Percentiles rank a stretch among this genome's conserved stretches.
Evolutionary conservation across 73 alveolate species (phyloP).

Genomic region (Stentor roeselii): DNA sequence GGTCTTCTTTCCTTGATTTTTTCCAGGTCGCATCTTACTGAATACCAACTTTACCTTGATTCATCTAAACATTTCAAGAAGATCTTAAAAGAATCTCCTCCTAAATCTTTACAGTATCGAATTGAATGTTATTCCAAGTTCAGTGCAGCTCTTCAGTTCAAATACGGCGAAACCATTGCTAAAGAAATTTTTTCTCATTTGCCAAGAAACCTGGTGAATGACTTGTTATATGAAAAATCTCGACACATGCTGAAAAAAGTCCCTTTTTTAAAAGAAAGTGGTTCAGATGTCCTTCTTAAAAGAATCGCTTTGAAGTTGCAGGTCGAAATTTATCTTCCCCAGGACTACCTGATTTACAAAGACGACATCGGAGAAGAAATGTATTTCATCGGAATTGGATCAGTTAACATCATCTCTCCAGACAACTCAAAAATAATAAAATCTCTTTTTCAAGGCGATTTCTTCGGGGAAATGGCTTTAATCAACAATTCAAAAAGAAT

Average conservation of each 20-base stretch:
- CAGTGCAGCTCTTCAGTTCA: neutral
- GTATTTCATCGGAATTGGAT: constrained; percentile 62
- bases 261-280: constrained; percentile 3
- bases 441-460: constrained; percentile 38
- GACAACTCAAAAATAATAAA: constrained; percentile 48
- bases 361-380: constrained; percentile 67
- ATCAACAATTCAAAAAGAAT: constrained; percentile 41
- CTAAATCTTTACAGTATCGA: neutral
- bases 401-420: constrained; percentile 42
- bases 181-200: neutral
- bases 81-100: neutral
- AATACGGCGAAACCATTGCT: neutral
- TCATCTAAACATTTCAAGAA: no score
- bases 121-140: neutral
- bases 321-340: constrained; percentile 48
- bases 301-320: constrained; percentile 24
- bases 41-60: no score
- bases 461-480: constrained; percentile 66
- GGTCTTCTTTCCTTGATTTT: neutral
- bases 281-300: neutral
- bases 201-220: constrained; percentile 22
- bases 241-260: neutral
- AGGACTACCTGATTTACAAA: constrained; percentile 49
- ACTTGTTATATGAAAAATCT: neutral
- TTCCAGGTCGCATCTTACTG: neutral